phyloP scores from a whole-genome alignment of 176 grass and related monocot genomes.

The Lolium multiflorum region DNA sequence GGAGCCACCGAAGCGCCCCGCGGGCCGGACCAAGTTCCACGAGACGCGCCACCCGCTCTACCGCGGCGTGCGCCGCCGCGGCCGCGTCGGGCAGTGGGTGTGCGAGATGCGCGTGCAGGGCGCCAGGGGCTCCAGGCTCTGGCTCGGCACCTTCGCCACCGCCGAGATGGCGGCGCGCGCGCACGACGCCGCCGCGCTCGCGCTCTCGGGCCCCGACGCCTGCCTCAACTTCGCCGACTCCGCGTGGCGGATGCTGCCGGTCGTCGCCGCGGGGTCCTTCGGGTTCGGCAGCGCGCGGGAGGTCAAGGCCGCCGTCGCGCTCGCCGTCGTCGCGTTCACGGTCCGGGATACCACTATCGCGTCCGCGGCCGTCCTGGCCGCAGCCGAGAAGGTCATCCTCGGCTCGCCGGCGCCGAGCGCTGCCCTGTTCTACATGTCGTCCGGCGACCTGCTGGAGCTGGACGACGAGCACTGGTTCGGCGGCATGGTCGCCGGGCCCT shows the following conservation, averaged over 20 bases:
- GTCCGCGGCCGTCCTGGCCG: neutral
- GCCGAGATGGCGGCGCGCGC: constrained; percentile 74
- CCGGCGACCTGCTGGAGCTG: neutral
- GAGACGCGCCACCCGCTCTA: constrained; percentile 82
- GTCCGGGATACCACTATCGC: neutral
- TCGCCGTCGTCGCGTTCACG: neutral
- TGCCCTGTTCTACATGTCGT: neutral
- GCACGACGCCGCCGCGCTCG: constrained; percentile 72
- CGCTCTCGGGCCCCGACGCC: constrained; percentile 43
- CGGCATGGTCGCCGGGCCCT: constrained; percentile 52
- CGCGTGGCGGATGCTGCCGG: constrained; percentile 42
- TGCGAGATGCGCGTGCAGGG: constrained; percentile 68
- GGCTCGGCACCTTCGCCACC: constrained; percentile 78
- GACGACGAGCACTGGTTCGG: constrained; percentile 29
- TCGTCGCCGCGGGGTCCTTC: neutral
- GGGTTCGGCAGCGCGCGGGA: too few relatives aligned
- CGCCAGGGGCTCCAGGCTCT: constrained; percentile 41
- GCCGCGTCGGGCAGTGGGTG: constrained; percentile 57
- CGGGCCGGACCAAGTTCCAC: constrained; percentile 74
- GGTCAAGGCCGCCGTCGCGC: too few relatives aligned
- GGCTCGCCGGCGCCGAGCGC: neutral
- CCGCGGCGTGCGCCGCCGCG: constrained; percentile 62
- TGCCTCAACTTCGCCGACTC: constrained; percentile 85
- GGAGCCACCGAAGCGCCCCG: constrained; percentile 65
- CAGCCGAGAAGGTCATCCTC: neutral